Base-by-base conservation (phyloP, 352 stramenopile genomes). In the Aphanomyces astaci region DNA sequence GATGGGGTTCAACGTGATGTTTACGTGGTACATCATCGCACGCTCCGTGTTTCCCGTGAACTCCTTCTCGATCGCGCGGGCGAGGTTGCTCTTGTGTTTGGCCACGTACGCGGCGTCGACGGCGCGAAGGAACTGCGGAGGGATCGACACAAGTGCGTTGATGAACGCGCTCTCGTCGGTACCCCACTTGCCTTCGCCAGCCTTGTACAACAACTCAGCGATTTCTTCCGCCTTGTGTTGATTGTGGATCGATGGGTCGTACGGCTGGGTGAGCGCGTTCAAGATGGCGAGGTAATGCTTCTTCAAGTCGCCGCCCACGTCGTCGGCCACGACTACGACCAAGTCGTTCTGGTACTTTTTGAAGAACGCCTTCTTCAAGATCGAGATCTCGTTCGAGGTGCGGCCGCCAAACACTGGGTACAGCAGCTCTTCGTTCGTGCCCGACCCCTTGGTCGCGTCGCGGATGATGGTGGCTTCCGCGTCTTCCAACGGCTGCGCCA, bases 301-400 rank as follows among this genome's bases (percentile, higher is more conserved):
- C 66, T 77, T 80, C 65, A 87, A 86, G 75, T 92, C 82, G 24
- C 84, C 84, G 43, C 76, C 79, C 9, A 89, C 74, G 64, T 89
- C 81, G 22, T 78, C 81, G 51, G 77, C 71, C 75, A 90, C 82
- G 31, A 84, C 71, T 64, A 81, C 82, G 19, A 74, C 77, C 62
- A 90, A 72, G 59, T 92, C 84, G 64, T 87, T 74, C 63, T 87
- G 85, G 71, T 84, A 89, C 71, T 85, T 83, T 59, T 88, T 78
- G 64, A 84, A 88, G 72, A 87, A 90, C 54, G 80, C 87, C 63
- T 77, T 79, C 72, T 87, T 87, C 51, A 92, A 75, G 74, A 90
- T 80, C 31, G 76, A 75, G 33, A 92, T 68, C 71, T 92, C 84
- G 31, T 88, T 75, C 51, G 86, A 84, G 19, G 79, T 85, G 72